These are phyloP conservation scores for Amanita fuliginea DNA, from an alignment of 768 basidiomycete species.

Conservation along the genomic window DNA sequence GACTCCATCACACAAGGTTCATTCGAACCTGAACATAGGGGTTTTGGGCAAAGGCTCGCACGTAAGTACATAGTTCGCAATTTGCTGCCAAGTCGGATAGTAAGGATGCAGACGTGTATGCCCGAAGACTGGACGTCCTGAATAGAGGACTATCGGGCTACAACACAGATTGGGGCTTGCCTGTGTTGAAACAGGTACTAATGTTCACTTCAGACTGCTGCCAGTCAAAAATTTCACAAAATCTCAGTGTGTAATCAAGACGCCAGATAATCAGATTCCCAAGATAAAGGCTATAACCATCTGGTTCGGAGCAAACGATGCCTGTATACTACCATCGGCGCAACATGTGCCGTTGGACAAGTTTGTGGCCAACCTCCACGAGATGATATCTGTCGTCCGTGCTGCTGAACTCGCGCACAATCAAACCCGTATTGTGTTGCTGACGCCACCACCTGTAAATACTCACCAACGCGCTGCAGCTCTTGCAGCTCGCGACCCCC, in stretches of 20 bases:
- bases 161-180: constrained; percentile 79
- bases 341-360: constrained; percentile 70
- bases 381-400: constrained; percentile 52
- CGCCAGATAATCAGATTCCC: constrained; percentile 37
- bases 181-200: constrained; percentile 70
- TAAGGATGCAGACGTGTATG: constrained; percentile 49
- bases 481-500: constrained; percentile 37
- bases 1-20: constrained; percentile 72
- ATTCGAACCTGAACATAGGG: constrained; percentile 41
- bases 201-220: not conserved
- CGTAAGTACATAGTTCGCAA: constrained; percentile 28
- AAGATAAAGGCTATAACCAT: constrained; percentile 66
- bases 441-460: constrained; percentile 81
- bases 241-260: constrained; percentile 47
- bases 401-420: constrained; percentile 52
- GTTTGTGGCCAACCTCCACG: constrained; percentile 53
- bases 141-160: constrained; percentile 83
- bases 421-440: constrained; percentile 64
- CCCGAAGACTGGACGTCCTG: constrained; percentile 72
- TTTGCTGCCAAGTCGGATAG: constrained; percentile 1
- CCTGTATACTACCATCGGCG: constrained; percentile 46
- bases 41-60: constrained; percentile 59
- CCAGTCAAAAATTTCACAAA: not conserved
- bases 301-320: constrained; percentile 91
- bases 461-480: constrained; percentile 43